Evolutionary conservation across 495 filamentous ascomycete genomes (phyloP), one percentile per base, ranked within the genome.

Genomic region (Aspergillus carlsbadensis): DNA sequence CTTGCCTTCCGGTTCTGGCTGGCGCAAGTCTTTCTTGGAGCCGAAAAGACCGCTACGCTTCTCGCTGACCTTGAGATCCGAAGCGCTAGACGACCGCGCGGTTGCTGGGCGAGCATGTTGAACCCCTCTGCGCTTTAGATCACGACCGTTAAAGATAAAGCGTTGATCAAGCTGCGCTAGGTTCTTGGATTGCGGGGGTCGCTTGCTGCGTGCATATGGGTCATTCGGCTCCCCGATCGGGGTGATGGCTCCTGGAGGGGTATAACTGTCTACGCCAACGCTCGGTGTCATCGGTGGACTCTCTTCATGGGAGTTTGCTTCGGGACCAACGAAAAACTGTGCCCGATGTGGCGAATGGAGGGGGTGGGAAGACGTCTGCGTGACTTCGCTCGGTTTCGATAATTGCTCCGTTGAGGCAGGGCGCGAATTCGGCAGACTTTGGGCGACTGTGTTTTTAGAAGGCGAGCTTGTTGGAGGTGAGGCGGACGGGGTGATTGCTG

Each of bases 221-320:
- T 98, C 92, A 68, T 96, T 89, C 21, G 75, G 83, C 33, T 96
- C 91, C 15, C 88, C 91, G 10, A 84, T 77, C 4, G 91, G 92
- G 37, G 90, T 91, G 57, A 89, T 88, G 15, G 91, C 85, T 20
- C 77, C 76, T 10, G 81, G 77, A 21, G 84, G 84, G n/a, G 84
- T 85, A 21, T 69, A 68, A 24, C 77, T 80, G 58, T 84, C 84
- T 15, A 79, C 78, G 10, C 79, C 81, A 17, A 72, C 67, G 59
- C 74, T 77, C 17, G 90, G 82, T 5, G 84, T 87, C 18, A 70
- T 59, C 17, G 78, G 71, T 6, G 82, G 80, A 57, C 78, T 83
- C 52, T 74, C 76, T 43, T 84, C 82, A 48, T 74, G 69, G 2
- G 74, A 70, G 43, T 64, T 66, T 11, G 51, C 65, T 56, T 91